A percentile compares a stretch with the other conserved stretches of the same genome.
Conservation (phyloP, 2,329 filamentous ascomycete species). For the Arthrobotrys conoides region DNA sequence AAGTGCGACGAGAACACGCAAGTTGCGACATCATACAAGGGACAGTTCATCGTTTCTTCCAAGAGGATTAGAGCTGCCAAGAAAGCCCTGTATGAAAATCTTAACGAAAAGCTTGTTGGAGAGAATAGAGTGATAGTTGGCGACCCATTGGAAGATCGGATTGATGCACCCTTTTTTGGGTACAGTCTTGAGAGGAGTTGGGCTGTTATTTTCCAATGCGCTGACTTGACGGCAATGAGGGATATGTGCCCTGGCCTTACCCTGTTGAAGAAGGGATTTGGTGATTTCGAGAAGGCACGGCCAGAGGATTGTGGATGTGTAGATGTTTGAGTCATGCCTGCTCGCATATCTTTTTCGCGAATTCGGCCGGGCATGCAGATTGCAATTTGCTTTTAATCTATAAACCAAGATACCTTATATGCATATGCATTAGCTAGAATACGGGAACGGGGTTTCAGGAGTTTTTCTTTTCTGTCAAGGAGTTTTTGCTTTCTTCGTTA, state of each 20-base stretch:
- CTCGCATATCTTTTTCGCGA: neutral
- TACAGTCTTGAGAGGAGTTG: constrained; percentile 63
- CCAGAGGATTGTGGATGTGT: constrained; percentile 51
- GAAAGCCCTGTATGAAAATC: constrained; percentile 66
- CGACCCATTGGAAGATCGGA: constrained; percentile 15
- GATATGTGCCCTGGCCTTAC: constrained; percentile 54
- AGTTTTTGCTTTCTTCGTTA: neutral
- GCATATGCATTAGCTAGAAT: constrained; percentile 4
- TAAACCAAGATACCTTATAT: constrained; percentile 18
- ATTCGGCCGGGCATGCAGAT: neutral
- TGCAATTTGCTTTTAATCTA: constrained; percentile 6
- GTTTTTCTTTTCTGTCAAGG: constrained; percentile 5
- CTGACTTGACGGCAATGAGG: constrained; percentile 35
- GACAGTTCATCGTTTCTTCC: constrained; percentile 70
- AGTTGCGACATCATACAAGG: constrained; percentile 69
- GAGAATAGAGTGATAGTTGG: constrained; percentile 53
- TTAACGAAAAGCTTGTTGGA: constrained; percentile 63
- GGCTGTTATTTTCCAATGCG: constrained; percentile 63
- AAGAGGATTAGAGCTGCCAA: constrained; percentile 67
- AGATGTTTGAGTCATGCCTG: constrained; percentile 4
- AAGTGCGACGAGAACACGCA: constrained; percentile 64
- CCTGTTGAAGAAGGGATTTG: neutral
- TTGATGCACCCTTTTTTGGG: constrained; percentile 61
- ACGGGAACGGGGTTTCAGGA: neutral
- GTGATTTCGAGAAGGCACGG: constrained; percentile 21